phyloP scores from a whole-genome alignment of 2,329 filamentous ascomycete genomes.

The Verticillium dahliae region DNA sequence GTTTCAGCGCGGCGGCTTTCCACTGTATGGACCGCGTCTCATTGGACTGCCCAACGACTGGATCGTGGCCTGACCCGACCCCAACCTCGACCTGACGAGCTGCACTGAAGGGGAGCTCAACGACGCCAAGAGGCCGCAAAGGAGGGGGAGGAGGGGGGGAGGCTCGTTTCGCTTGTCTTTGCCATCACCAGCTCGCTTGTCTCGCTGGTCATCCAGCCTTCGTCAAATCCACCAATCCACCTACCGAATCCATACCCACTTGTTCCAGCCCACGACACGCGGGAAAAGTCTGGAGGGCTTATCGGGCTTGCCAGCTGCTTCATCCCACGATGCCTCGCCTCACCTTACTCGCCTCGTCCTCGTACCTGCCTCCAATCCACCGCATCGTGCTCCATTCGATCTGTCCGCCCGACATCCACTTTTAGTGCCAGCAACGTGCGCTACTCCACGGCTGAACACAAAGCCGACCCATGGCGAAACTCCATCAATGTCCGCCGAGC shows the following conservation, averaged over 20 bases:
- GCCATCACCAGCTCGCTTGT: neutral
- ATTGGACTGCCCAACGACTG: constrained; percentile 6
- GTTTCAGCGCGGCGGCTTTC: constrained; percentile 9
- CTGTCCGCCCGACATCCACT: neutral
- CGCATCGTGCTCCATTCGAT: neutral
- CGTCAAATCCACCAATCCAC: neutral
- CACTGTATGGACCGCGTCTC: constrained; percentile 3
- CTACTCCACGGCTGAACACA: neutral
- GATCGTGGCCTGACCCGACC: neutral
- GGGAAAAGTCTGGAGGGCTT: neutral
- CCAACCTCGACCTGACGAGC: neutral
- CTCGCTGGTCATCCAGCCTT: neutral
- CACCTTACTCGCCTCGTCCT: neutral
- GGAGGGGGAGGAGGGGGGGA: neutral
- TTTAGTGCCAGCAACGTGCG: neutral
- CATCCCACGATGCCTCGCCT: neutral
- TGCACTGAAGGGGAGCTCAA: neutral
- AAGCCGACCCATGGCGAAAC: neutral
- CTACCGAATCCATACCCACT: neutral
- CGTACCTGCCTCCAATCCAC: neutral
- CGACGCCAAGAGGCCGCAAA: neutral
- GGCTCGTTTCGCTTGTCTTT: neutral
- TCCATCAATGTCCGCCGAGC: neutral
- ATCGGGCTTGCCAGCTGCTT: neutral
- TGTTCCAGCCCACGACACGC: neutral